Conservation (phyloP, 257 asterid genomes). For the Nicotiana otophora region DNA sequence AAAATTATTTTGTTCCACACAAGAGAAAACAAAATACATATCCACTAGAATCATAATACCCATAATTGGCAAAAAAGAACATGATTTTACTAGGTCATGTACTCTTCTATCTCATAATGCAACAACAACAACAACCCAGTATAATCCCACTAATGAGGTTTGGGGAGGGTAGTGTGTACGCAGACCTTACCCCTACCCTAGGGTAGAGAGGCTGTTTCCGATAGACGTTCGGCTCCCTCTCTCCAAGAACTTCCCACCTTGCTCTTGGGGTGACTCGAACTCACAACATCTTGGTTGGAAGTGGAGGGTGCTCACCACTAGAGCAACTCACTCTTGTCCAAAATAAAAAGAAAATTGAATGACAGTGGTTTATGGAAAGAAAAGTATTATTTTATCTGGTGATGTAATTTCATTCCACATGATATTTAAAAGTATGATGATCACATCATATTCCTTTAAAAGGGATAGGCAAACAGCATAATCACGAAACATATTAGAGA, state of each 20-base stretch:
- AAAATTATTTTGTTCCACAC: background rate
- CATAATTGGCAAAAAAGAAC: background rate
- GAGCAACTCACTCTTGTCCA: no score
- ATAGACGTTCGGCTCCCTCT: no score
- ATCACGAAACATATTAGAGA: background rate
- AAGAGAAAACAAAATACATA: background rate
- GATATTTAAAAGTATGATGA: background rate
- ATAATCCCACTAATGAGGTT: no score
- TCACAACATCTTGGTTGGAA: no score
- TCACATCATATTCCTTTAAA: constrained; percentile 1
- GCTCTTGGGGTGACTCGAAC: no score
- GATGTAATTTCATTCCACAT: background rate
- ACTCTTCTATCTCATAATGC: background rate
- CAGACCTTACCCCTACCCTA: no score
- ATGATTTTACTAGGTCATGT: background rate
- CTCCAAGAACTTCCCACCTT: no score
- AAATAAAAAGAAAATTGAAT: background rate
- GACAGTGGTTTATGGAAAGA: background rate
- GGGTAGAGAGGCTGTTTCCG: no score
- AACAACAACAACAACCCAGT: background rate
- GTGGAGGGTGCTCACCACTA: no score
- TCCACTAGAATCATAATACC: background rate
- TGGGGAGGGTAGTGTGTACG: no score
- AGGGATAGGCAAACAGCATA: background rate
- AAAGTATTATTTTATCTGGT: background rate